Conservation (phyloP, 352 stramenopile species). For the Thraustotheca clavata region DNA sequence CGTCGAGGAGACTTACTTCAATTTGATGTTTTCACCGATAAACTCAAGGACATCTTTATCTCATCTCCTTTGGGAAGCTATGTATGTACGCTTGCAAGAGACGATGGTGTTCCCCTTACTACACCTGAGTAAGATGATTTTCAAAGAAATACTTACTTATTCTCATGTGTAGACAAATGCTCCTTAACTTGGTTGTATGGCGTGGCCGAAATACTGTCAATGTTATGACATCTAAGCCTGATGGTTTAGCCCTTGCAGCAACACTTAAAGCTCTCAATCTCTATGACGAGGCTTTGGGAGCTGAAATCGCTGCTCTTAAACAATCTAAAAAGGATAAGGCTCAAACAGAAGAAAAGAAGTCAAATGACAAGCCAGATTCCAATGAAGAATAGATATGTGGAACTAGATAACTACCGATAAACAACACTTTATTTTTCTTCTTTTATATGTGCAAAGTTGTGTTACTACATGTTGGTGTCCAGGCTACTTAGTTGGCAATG, state of each 20-base stretch:
- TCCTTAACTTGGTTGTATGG: slow-evolving; percentile 82
- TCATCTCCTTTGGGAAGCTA: slow-evolving; percentile 64
- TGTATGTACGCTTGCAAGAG: slow-evolving; percentile 56
- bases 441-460: too few species aligned
- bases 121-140: slow-evolving; percentile 5
- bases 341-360: background rate
- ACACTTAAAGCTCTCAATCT: slow-evolving; percentile 82
- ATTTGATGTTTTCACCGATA: slow-evolving; percentile 70
- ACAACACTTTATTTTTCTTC: too few species aligned
- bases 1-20: slow-evolving; percentile 71
- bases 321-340: background rate
- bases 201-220: slow-evolving; percentile 80
- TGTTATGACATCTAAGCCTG: slow-evolving; percentile 76
- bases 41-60: slow-evolving; percentile 40
- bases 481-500: too few species aligned
- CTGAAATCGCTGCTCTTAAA: background rate
- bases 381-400: too few species aligned
- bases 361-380: background rate
- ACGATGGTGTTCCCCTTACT: slow-evolving; percentile 22
- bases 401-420: too few species aligned
- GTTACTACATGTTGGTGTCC: too few species aligned
- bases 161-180: slow-evolving; percentile 41
- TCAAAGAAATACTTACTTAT: background rate
- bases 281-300: slow-evolving; percentile 30
- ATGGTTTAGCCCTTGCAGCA: slow-evolving; percentile 60